Evolutionary conservation across 2,329 filamentous ascomycete species (phyloP).

Genomic region (Didymella arachidicola): DNA sequence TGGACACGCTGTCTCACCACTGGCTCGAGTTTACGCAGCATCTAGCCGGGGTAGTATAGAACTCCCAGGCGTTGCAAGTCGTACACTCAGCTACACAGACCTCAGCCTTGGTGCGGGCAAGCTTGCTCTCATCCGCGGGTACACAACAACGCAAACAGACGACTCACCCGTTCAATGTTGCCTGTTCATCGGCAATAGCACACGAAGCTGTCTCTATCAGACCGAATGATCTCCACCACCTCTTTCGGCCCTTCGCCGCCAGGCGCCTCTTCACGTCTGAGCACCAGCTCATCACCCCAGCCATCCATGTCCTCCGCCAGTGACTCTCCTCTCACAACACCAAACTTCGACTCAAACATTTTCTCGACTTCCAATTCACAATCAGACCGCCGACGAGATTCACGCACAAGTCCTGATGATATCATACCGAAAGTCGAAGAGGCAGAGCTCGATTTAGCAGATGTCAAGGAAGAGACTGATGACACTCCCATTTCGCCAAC

Average conservation of each 20-base stretch:
- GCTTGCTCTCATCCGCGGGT: slow-evolving; percentile 6
- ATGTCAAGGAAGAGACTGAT: slow-evolving; percentile 48
- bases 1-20: slow-evolving; percentile 21
- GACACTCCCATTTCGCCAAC: slow-evolving; percentile 46
- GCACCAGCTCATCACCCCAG: slow-evolving; percentile 52
- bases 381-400: slow-evolving; percentile 37
- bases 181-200: slow-evolving; percentile 28
- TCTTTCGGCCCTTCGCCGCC: slow-evolving; percentile 48
- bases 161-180: slow-evolving; percentile 38
- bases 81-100: slow-evolving; percentile 15
- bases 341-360: slow-evolving; percentile 45
- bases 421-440: slow-evolving; percentile 64
- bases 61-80: slow-evolving; percentile 13
- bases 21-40: slow-evolving; percentile 6
- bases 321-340: slow-evolving; percentile 50
- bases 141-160: slow-evolving; percentile 10
- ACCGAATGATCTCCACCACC: slow-evolving; percentile 48
- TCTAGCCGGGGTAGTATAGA: slow-evolving; percentile 5
- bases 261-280: slow-evolving; percentile 45
- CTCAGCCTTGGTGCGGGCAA: slow-evolving; percentile 9
- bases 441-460: slow-evolving; percentile 54
- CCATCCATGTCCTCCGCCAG: slow-evolving; percentile 53
- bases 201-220: slow-evolving; percentile 27
- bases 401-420: slow-evolving; percentile 42
- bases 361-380: slow-evolving; percentile 35